These are phyloP conservation scores for Xerocomellus dryophilus DNA, from an alignment of 768 basidiomycete species.

Conservation along the genomic window DNA sequence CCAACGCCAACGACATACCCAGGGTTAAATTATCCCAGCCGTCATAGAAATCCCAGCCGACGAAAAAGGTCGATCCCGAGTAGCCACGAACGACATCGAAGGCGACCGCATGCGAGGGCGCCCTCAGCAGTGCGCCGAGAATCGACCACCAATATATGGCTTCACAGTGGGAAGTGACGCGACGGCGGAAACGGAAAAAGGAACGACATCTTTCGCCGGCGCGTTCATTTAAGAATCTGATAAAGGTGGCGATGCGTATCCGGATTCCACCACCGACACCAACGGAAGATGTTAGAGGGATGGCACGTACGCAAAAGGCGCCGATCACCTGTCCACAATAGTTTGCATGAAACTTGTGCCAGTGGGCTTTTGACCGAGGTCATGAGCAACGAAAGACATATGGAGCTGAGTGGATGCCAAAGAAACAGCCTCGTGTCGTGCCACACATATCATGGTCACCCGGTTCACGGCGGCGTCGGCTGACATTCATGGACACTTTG, in stretches of 20 bases:
- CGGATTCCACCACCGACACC: neutral
- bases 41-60: slow-evolving; percentile 54
- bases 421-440: neutral
- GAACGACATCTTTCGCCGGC: neutral
- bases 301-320: neutral
- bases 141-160: slow-evolving; percentile 14
- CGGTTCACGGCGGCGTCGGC: neutral
- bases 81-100: slow-evolving; percentile 45
- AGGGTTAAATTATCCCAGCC: slow-evolving; percentile 45
- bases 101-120: slow-evolving; percentile 5
- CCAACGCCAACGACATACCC: slow-evolving; percentile 31
- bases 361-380: neutral
- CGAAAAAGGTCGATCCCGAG: slow-evolving; percentile 50
- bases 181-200: neutral
- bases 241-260: slow-evolving; percentile 1
- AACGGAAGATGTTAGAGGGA: too few species aligned
- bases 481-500: neutral
- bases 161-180: neutral
- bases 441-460: neutral
- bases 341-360: neutral
- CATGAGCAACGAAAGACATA: neutral
- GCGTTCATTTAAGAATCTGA: slow-evolving; percentile 4
- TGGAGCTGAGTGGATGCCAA: too few species aligned
- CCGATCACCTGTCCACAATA: neutral
- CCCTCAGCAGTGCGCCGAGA: neutral